These are phyloP conservation scores for Penicillium arizonense DNA, from an alignment of 495 filamentous ascomycete species.

Conservation along the genomic window DNA sequence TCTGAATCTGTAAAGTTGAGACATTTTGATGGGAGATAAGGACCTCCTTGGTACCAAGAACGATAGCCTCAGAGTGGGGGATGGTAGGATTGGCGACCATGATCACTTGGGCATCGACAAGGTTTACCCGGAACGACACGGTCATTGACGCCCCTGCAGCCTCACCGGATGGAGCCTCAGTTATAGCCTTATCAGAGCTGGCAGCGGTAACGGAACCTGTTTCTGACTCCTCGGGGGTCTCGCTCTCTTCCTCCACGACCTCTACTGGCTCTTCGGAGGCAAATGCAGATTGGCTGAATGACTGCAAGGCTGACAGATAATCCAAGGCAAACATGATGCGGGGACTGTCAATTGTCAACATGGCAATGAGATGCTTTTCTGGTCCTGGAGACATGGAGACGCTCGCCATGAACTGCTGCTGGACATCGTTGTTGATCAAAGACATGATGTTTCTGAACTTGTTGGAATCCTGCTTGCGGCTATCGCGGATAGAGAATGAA, in stretches of 20 bases:
- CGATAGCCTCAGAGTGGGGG: slow-evolving; percentile 89
- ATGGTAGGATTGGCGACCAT: slow-evolving; percentile 92
- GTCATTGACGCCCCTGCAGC: slow-evolving; percentile 55
- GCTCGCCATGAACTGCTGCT: slow-evolving; percentile 96
- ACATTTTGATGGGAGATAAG: slow-evolving; percentile 92
- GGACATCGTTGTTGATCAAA: slow-evolving; percentile 85
- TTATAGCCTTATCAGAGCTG: slow-evolving; percentile 29
- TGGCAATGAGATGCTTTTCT: slow-evolving; percentile 80
- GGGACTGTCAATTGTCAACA: slow-evolving; percentile 94
- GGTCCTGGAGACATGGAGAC: slow-evolving; percentile 86
- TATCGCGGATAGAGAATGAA: slow-evolving; percentile 93
- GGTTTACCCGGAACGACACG: slow-evolving; percentile 86
- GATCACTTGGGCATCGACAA: slow-evolving; percentile 94
- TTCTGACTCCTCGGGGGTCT: slow-evolving; percentile 58
- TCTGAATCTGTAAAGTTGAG: slow-evolving; percentile 83
- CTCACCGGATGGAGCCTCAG: slow-evolving; percentile 22
- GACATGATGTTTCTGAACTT: slow-evolving; percentile 99
- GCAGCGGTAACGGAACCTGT: slow-evolving; percentile 51
- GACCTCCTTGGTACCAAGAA: slow-evolving; percentile 90
- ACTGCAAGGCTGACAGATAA: slow-evolving; percentile 86
- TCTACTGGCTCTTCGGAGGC: slow-evolving; percentile 51
- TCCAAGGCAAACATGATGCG: slow-evolving; percentile 92
- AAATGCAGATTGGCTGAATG: slow-evolving; percentile 71
- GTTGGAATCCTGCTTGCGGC: slow-evolving; percentile 78
- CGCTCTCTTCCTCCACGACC: slow-evolving; percentile 52